These are phyloP conservation scores for Limnanthes douglasii DNA, from an alignment of 345 rosid species.

Conservation along the genomic window DNA sequence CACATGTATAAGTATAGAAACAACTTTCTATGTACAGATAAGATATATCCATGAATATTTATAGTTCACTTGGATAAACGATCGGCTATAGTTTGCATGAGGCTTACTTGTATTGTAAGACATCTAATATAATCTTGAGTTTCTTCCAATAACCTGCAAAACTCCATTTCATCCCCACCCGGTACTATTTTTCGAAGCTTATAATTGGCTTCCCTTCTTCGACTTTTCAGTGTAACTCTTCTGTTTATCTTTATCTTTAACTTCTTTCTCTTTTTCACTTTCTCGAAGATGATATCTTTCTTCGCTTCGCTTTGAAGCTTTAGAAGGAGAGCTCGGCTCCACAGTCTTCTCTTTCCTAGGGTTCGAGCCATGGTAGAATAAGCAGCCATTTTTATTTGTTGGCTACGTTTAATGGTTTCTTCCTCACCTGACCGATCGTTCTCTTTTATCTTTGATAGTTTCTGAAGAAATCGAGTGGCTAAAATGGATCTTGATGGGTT, in stretches of 20 bases:
- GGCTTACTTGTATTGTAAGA: constrained; percentile 16
- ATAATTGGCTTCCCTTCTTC: constrained; percentile 1
- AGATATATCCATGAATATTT: too few relatives aligned
- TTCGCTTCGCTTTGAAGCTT: constrained; percentile 3
- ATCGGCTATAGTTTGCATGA: constrained; percentile 18
- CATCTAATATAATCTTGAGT: constrained; percentile 22
- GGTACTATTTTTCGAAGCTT: constrained; percentile 16
- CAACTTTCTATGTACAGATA: too few relatives aligned
- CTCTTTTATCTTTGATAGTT: constrained; percentile 13
- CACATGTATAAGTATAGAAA: too few relatives aligned
- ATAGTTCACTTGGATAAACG: constrained; percentile 7
- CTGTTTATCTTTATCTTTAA: neutral
- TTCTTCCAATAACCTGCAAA: constrained; percentile 16
- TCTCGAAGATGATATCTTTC: neutral
- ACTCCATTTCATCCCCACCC: constrained; percentile 18
- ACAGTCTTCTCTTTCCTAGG: constrained; percentile 8
- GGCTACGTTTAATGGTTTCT: neutral
- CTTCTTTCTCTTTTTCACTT: neutral
- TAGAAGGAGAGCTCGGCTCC: constrained; percentile 17
- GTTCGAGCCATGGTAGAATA: constrained; percentile 19
- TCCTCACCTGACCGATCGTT: constrained; percentile 6
- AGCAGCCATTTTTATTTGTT: constrained; percentile 15
- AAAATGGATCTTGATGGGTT: constrained; percentile 1
- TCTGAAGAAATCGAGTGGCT: constrained; percentile 12
- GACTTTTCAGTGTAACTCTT: constrained; percentile 3